Base-by-base conservation (phyloP, 306 rosid genomes). In the Inga leiocalycina region DNA sequence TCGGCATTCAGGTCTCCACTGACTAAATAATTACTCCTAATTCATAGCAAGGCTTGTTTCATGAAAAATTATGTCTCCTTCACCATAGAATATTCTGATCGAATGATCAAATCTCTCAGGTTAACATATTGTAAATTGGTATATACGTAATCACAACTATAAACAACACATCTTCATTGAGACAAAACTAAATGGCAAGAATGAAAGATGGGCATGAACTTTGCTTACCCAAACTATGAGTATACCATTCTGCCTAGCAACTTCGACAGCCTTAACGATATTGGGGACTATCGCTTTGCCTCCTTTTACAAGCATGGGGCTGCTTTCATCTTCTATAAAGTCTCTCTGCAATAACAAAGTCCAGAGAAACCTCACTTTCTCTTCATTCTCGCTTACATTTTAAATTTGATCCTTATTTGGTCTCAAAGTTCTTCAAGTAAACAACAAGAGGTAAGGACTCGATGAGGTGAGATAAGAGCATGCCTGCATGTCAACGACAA, bases 401-500 rank as follows among this genome's bases (percentile, higher is more conserved):
- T 5, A 30, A 39, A 30, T 30, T 27, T 64, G 41, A 27, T 62
- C 68, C 68, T 62, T 4, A 62, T 12, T 27, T 10, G 35, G 68
- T 62, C 68, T 27, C 37, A 61, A 22, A 32, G 2, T 57, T 57
- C 32, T 57, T 57, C 65, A 57, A n/a, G n/a, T 20, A 9, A 17
- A 79, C 46, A 65, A 15, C 37, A 41, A 11, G 76, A 56, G 17
- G 20, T 35, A 49, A 66, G 37, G 76, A 43, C 46, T 35, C 45
- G 35, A 43, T 48, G 48, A 64, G 68, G 80, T 75, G 34, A 80
- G 46, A 70, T 48, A 56, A 27, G 24, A 67, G 13, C 17, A 41
- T 61, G 88, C 99, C 97, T 93, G 98, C 97, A 93, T 91, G 82
- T 91, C 97, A 27, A 96, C 90, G 22, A 95, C 93, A 43, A 95